phyloP scores from a whole-genome alignment of 2,329 filamentous ascomycete genomes.

The Claviceps humidiphila region DNA sequence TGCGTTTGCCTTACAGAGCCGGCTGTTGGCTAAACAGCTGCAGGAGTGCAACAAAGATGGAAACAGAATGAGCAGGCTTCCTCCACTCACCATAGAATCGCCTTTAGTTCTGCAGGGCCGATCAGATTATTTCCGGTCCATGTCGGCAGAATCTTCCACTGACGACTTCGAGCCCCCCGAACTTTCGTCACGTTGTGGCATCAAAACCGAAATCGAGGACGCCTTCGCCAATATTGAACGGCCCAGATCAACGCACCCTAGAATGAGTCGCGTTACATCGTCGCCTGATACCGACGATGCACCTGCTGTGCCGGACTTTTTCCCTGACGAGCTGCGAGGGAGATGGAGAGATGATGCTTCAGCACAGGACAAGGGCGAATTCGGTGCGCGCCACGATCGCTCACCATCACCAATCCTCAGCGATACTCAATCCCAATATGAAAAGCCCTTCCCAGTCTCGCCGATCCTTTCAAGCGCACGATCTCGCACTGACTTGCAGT shows the following conservation, averaged over 20 bases:
- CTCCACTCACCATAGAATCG: slow-evolving; percentile 69
- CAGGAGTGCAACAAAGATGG: slow-evolving; percentile 65
- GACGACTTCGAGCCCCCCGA: slow-evolving; percentile 24
- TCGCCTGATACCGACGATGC: slow-evolving; percentile 28
- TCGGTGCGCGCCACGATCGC: slow-evolving; percentile 41
- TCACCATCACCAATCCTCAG: slow-evolving; percentile 42
- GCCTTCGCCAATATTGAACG: slow-evolving; percentile 37
- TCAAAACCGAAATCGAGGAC: slow-evolving; percentile 45
- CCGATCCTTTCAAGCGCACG: slow-evolving; percentile 21
- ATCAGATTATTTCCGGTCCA: slow-evolving; percentile 68
- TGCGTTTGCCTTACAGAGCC: slow-evolving; percentile 85
- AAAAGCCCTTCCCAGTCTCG: slow-evolving; percentile 16
- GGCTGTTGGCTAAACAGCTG: slow-evolving; percentile 74
- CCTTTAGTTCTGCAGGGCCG: slow-evolving; percentile 63
- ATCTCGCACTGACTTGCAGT: slow-evolving; percentile 22
- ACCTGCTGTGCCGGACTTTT: slow-evolving; percentile 30
- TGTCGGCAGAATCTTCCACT: slow-evolving; percentile 49
- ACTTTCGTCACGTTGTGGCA: slow-evolving; percentile 23
- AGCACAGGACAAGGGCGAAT: slow-evolving; percentile 25
- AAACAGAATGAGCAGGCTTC: slow-evolving; percentile 70
- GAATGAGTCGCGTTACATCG: slow-evolving; percentile 51
- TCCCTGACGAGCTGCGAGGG: slow-evolving; percentile 27
- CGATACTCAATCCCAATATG: slow-evolving; percentile 18
- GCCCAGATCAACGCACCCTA: slow-evolving; percentile 62
- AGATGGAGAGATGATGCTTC: slow-evolving; percentile 23